These are phyloP conservation scores for Coprinopsis strossmayeri DNA, from an alignment of 768 basidiomycete genomes.

Conservation along the genomic window DNA sequence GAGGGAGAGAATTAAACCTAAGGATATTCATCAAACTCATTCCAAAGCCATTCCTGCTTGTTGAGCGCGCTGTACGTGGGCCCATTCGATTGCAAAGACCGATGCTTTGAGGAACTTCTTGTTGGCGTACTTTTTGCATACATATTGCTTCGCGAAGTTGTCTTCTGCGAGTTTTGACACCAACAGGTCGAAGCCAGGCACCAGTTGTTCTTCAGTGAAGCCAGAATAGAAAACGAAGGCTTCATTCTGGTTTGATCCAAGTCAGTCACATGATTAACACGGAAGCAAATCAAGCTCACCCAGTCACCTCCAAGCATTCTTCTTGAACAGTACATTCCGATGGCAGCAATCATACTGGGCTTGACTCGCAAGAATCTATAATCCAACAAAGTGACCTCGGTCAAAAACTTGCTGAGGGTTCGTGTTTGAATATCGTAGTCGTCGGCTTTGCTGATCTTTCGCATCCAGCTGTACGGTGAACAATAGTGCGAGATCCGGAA, in stretches of 20 bases:
- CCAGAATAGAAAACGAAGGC: conserved; percentile 90
- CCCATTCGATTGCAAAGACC: conserved; percentile 71
- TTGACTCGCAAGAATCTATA: conserved; percentile 89
- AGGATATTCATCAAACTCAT: conserved; percentile 34
- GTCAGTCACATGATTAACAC: conserved; percentile 32
- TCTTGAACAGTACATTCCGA: conserved; percentile 95
- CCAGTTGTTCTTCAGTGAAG: conserved; percentile 83
- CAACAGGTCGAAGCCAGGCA: conserved; percentile 74
- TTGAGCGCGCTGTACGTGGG: conserved; percentile 40
- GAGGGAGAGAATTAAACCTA: background rate
- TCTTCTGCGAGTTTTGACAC: conserved; percentile 77
- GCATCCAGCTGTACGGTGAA: conserved; percentile 99
- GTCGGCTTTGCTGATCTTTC: conserved; percentile 97
- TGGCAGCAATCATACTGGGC: conserved; percentile 89
- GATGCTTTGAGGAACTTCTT: conserved; percentile 97
- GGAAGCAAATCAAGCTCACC: conserved; percentile 53
- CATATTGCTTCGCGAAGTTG: conserved; percentile 78
- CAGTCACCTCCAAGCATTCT: conserved; percentile 93
- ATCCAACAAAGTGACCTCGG: conserved; percentile 92
- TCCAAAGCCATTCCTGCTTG: conserved; percentile 38
- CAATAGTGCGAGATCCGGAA: conserved; percentile 97
- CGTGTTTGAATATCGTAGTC: conserved; percentile 98
- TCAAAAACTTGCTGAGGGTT: conserved; percentile 95
- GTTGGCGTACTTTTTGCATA: conserved; percentile 94
- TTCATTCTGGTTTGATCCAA: conserved; percentile 67